Conservation (phyloP, 2,329 filamentous ascomycete genomes). For the Trichoderma atroviride region DNA sequence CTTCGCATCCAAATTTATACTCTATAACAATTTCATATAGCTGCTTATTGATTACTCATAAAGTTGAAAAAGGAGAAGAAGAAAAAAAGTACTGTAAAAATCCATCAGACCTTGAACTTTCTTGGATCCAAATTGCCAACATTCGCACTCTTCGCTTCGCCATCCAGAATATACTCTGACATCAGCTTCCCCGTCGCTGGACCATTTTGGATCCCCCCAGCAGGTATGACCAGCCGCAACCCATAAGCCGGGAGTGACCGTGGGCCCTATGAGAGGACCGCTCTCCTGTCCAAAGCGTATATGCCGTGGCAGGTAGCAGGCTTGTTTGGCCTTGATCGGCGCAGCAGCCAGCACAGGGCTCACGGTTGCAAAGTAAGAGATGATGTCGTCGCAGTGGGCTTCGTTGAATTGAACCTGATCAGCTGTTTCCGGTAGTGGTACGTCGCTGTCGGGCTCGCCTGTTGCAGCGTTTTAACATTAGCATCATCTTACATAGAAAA, state of each 20-base stretch:
- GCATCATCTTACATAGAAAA: neutral
- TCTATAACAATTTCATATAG: neutral
- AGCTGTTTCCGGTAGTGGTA: slow-evolving; percentile 74
- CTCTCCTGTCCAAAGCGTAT: slow-evolving; percentile 60
- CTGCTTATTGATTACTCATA: neutral
- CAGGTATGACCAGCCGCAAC: slow-evolving; percentile 92
- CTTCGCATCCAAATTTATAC: neutral
- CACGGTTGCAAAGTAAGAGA: slow-evolving; percentile 73
- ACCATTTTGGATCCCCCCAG: slow-evolving; percentile 97
- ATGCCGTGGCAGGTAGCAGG: slow-evolving; percentile 89
- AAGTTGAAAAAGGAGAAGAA: neutral
- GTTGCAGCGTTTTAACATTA: slow-evolving; percentile 5
- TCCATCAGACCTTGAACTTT: slow-evolving; percentile 57
- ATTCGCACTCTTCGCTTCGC: slow-evolving; percentile 67
- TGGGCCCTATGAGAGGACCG: slow-evolving; percentile 76
- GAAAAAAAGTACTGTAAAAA: neutral
- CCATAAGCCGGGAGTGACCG: slow-evolving; percentile 71
- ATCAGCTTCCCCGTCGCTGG: slow-evolving; percentile 83
- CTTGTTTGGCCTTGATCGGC: slow-evolving; percentile 74
- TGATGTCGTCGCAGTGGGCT: slow-evolving; percentile 78
- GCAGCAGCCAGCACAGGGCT: slow-evolving; percentile 68
- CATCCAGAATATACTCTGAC: slow-evolving; percentile 78
- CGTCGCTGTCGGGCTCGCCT: slow-evolving; percentile 75
- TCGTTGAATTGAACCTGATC: slow-evolving; percentile 77
- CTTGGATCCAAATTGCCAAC: slow-evolving; percentile 69